These are phyloP conservation scores for Fusarium gaditjirri DNA, from an alignment of 2,329 filamentous ascomycete genomes.

Conservation along the genomic window DNA sequence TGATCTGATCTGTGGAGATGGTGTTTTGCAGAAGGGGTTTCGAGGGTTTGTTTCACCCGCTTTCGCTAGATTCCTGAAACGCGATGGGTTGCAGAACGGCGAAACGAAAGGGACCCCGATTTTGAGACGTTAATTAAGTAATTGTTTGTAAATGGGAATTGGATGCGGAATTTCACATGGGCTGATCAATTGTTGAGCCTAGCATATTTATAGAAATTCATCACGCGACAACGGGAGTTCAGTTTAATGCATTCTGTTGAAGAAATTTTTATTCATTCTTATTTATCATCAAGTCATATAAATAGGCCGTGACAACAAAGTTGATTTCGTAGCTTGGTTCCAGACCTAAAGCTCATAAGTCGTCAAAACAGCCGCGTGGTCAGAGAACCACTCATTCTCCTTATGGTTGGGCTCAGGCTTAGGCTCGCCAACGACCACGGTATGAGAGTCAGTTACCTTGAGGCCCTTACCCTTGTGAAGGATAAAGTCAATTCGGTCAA, in stretches of 20 bases:
- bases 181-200: background rate
- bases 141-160: background rate
- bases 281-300: slow-evolving; percentile 11
- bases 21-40: background rate
- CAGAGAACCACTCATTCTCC: slow-evolving; percentile 56
- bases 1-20: background rate
- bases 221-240: background rate
- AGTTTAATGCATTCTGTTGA: background rate
- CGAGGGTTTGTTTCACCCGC: background rate
- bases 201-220: background rate
- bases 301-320: background rate
- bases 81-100: background rate
- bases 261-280: background rate
- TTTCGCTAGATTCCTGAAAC: background rate
- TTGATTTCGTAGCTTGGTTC: background rate
- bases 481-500: slow-evolving; percentile 57
- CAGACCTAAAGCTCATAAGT: slow-evolving; percentile 40
- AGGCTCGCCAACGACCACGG: slow-evolving; percentile 49
- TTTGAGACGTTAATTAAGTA: background rate
- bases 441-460: slow-evolving; percentile 46
- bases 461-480: slow-evolving; percentile 52
- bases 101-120: background rate
- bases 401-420: slow-evolving; percentile 48
- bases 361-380: slow-evolving; percentile 51
- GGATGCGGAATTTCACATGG: background rate